Percentiles rank a stretch among this genome's conserved stretches.
These are phyloP conservation scores for Camellia sinensis DNA, from an alignment of 148 eudicot genomes.

Conservation along the genomic window DNA sequence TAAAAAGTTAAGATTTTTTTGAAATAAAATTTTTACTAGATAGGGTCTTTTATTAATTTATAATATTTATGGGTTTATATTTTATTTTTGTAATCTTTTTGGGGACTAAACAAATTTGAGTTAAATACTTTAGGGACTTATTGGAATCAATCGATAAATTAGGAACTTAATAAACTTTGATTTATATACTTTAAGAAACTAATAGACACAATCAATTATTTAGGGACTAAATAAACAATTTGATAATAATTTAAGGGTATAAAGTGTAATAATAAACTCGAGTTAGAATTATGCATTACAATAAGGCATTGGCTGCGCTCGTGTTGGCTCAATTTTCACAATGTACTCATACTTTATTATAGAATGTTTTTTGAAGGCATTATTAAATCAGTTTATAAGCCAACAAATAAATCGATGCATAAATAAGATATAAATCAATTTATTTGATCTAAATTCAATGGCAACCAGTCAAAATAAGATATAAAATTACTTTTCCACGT, in stretches of 20 bases:
- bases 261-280: background rate
- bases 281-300: background rate
- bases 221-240: too few species aligned
- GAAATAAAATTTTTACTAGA: too few species aligned
- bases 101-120: background rate
- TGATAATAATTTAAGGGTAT: too few species aligned
- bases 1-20: too few species aligned
- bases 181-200: background rate
- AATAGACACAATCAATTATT: too few species aligned
- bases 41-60: too few species aligned
- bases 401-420: too few species aligned
- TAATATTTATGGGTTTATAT: too few species aligned
- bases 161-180: background rate
- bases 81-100: too few species aligned
- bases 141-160: too few species aligned
- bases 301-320: background rate
- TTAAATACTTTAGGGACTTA: background rate
- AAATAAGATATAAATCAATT: too few species aligned
- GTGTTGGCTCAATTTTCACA: background rate
- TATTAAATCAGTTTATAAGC: background rate
- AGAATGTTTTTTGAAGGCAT: background rate
- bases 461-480: background rate
- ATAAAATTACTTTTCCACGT: background rate
- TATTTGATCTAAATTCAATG: background rate
- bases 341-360: too few species aligned